phyloP scores from a whole-genome alignment of 371 early-diverging fungal genomes.

The Syncephalastrum contaminatum region DNA sequence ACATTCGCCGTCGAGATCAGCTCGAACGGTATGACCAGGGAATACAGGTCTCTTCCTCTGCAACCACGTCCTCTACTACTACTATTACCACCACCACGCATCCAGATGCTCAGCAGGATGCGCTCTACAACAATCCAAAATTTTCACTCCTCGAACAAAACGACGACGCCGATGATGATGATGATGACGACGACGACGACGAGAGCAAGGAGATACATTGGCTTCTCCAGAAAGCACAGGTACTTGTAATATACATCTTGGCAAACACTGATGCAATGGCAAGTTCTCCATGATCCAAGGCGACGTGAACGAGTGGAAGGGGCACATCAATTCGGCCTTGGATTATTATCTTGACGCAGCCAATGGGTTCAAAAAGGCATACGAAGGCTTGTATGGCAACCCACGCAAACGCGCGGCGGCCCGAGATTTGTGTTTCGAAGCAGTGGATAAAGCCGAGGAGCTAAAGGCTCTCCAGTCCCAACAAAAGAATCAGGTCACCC shows the following conservation, averaged over 20 bases:
- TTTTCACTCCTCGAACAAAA: conserved; percentile 2
- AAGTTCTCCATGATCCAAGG: conserved; percentile 39
- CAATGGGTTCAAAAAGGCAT: conserved; percentile 37
- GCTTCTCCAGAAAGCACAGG: conserved; percentile 36
- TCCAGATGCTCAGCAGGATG: conserved; percentile 25
- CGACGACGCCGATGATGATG: conserved; percentile 7
- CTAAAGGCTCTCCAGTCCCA: conserved; percentile 27
- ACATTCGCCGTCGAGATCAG: conserved; percentile 38
- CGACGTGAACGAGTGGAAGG: conserved; percentile 38
- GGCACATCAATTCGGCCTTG: conserved; percentile 38
- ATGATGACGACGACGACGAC: conserved; percentile 19
- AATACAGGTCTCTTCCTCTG: too few species aligned
- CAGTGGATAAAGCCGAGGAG: conserved; percentile 38
- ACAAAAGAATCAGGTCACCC: conserved; percentile 14
- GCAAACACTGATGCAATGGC: too few species aligned
- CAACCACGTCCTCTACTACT: too few species aligned
- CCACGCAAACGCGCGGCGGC: conserved; percentile 6
- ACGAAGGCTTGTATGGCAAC: conserved; percentile 28
- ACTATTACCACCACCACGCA: conserved; percentile 7
- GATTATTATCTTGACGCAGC: conserved; percentile 50
- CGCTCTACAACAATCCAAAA: conserved; percentile 18
- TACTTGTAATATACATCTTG: conserved; percentile 1
- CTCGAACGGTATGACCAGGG: conserved; percentile 23
- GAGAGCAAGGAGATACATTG: conserved; percentile 21
- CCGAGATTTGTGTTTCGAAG: conserved; percentile 29